Conservation (phyloP, 345 rosid genomes). For the sweet orange (Citrus sinensis) region DVS_A1.0 CM039167.1:4523001-4523500, state of each 20-base stretch:
- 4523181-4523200: not conserved
- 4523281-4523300: too few relatives aligned
- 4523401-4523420: slow-evolving; percentile 22
- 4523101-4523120: slow-evolving; percentile 3
- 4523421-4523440: slow-evolving; percentile 27
- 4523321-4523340: slow-evolving; percentile 36
- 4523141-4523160: not conserved
- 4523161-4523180: not conserved
- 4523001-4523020: not conserved
- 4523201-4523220: not conserved
- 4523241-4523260: not conserved
- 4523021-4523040: not conserved
- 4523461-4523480: slow-evolving; percentile 38
- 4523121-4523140: slow-evolving; percentile 18
- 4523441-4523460: slow-evolving; percentile 34
- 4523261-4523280: not conserved
- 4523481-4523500: slow-evolving; percentile 21
- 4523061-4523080: not conserved
- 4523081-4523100: too few relatives aligned
- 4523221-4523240: not conserved
- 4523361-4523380: slow-evolving; percentile 27
- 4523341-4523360: slow-evolving; percentile 30
- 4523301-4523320: slow-evolving; percentile 3
- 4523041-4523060: too few relatives aligned
- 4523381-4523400: slow-evolving; percentile 35